Evolutionary conservation across 2,329 filamentous ascomycete genomes (phyloP).

Genomic region (Alternaria novae-zelandiae): DNA sequence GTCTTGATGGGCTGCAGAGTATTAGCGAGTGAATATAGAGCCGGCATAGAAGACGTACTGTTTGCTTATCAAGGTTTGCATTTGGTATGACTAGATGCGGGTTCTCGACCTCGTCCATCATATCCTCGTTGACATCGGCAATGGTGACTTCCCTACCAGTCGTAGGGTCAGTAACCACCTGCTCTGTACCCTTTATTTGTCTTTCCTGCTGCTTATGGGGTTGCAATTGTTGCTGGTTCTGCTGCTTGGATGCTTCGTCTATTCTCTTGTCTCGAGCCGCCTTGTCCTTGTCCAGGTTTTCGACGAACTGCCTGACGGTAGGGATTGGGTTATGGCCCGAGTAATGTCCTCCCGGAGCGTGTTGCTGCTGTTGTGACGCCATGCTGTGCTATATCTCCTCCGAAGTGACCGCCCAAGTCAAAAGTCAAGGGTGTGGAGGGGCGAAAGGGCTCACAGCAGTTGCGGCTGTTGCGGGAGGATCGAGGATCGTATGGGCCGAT

Average conservation of each 20-base stretch:
- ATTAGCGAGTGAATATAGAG: conserved; percentile 11
- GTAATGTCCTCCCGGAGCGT: conserved; percentile 71
- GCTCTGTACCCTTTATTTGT: conserved; percentile 57
- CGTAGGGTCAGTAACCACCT: conserved; percentile 81
- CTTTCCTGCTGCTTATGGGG: conserved; percentile 53
- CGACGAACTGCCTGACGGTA: conserved; percentile 83
- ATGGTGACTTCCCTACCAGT: conserved; percentile 88
- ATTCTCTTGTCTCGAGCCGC: conserved; percentile 74
- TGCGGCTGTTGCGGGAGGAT: conserved; percentile 10
- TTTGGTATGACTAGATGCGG: conserved; percentile 85
- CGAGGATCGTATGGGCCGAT: background rate
- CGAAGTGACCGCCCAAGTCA: conserved; percentile 3
- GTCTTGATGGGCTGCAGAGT: conserved; percentile 65
- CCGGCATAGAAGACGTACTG: conserved; percentile 51
- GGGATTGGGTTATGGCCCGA: conserved; percentile 84
- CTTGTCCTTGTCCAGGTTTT: conserved; percentile 80
- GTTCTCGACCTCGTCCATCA: conserved; percentile 73
- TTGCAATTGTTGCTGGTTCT: conserved; percentile 39
- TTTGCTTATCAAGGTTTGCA: conserved; percentile 79
- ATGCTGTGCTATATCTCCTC: conserved; percentile 38
- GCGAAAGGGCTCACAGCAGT: conserved; percentile 15
- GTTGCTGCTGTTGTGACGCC: conserved; percentile 56
- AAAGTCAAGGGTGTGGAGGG: conserved; percentile 2
- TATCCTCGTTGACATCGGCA: conserved; percentile 76
- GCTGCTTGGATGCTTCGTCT: conserved; percentile 55